Evolutionary conservation across 2,329 filamentous ascomycete species (phyloP).

Genomic region (Berkeleyomyces rouxiae): DNA sequence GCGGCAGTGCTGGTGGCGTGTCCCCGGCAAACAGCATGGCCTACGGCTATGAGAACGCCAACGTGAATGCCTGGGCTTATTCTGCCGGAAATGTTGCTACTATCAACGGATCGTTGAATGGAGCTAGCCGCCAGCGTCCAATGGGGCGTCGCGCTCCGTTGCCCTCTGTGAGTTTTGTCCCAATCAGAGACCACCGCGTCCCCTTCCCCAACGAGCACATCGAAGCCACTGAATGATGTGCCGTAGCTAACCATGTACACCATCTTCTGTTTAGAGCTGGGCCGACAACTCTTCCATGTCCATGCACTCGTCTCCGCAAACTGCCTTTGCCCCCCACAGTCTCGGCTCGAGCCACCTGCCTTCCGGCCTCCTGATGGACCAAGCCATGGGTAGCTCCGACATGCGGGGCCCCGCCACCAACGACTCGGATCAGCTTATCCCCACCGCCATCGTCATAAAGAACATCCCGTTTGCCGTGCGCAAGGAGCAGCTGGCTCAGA

Average conservation of each 20-base stretch:
- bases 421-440: constrained; percentile 76
- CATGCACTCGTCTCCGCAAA: constrained; percentile 24
- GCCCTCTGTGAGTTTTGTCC: constrained; percentile 47
- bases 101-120: constrained; percentile 47
- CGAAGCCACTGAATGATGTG: not conserved
- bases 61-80: constrained; percentile 55
- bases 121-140: constrained; percentile 39
- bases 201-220: not conserved
- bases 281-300: constrained; percentile 30
- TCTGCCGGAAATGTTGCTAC: constrained; percentile 48
- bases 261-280: constrained; percentile 27
- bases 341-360: constrained; percentile 24
- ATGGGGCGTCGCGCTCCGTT: constrained; percentile 44
- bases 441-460: constrained; percentile 97
- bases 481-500: constrained; percentile 80
- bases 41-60: constrained; percentile 49
- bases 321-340: constrained; percentile 21
- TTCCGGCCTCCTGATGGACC: constrained; percentile 28
- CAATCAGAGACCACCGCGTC: constrained; percentile 13
- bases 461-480: constrained; percentile 98
- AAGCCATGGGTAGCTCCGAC: constrained; percentile 18
- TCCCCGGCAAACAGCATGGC: constrained; percentile 23
- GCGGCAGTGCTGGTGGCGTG: constrained; percentile 18
- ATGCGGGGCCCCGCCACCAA: constrained; percentile 25
- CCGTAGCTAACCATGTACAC: constrained; percentile 14